Evolutionary conservation across 768 basidiomycete genomes (phyloP), one percentile per base, ranked within the genome.

Genomic region (Jaapia argillacea): DNA sequence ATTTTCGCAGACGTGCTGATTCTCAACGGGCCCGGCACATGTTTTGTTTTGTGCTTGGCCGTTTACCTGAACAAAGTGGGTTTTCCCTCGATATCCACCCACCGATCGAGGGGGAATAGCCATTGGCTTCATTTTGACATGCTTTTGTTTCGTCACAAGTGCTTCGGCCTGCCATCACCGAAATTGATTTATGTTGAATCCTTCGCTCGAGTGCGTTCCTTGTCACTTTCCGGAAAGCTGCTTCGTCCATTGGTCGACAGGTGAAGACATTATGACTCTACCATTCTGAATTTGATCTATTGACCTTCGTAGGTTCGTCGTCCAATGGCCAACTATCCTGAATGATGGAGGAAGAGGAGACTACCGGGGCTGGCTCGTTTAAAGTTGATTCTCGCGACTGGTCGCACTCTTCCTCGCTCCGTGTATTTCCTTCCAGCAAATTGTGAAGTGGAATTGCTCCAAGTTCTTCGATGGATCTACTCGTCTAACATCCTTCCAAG

Each of bases 1-100:
- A 46, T 64, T 3, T 77, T 79, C 53, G 74, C 79, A 22, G 90
- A 97, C 45, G 64, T 89, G 23, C 67, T 99, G 40, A 64, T 99
- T 41, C 62, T 98, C 23, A 98, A 98, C 59, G 96, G 96, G 1
- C 96, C 96, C 0, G 94, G 96, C 13, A 97, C 94, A 4, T 93
- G 89, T 57, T 77, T 93, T 25, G 66, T 83, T 4, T 68, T 98
- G 4, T 88, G 84, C 45, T 46, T 74, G 13, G 79, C 85, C 1
- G 72, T 79, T 12, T 81, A 78, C 55, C 45, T 89, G 35, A 83
- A 82, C 51, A 78, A 75, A 60, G 91, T 87, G 57, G 51, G 77
- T 65, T 12, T 36, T 40, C 31, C 31, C 31, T 33, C 31, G 31
- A 16, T 16, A n/a, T n/a, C n/a, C n/a, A n/a, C n/a, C n/a, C n/a